Evolutionary conservation across 768 basidiomycete genomes (phyloP), one percentile per base, ranked within the genome.

Genomic region (Russula brevipes): DNA sequence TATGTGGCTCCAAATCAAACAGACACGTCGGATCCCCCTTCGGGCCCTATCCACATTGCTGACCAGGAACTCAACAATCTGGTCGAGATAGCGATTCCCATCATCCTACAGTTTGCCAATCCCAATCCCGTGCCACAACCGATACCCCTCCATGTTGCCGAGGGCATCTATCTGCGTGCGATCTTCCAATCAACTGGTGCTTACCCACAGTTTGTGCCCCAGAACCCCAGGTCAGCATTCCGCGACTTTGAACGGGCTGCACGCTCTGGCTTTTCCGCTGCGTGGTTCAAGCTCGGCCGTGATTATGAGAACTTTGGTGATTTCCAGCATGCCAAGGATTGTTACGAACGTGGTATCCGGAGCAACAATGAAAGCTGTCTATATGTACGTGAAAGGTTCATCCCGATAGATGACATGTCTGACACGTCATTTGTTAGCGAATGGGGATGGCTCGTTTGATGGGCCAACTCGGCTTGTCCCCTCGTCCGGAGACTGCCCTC

Each of bases 251-350:
- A 98, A 72, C 76, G 79, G 1, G 85, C 91, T 2, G 95, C 94
- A 0, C 79, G 89, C 31, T 83, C 80, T 0, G 94, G 95, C 0
- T 88, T 85, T 66, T 76, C 80, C 3, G 76, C 82, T n/a, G 91
- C 91, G 0, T 98, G 96, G 95, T 97, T 94, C 76, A 81, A 87
- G 31, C 81, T 98, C 0, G 96, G 92, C 0, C 77, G 93, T 17
- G 95, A 96, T 64, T 97, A 98, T 70, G 95, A 98, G 76, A 85
- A 84, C 50, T 93, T 90, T 64, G 86, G 85, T 30, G 93, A 98
- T 72, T 55, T 81, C 1, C 67, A 73, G 0, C 83, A 87, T 47
- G 94, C 95, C 1, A 84, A 77, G 65, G 91, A 92, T 33, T 95
- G 93, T 72, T 97, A 94, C 70, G 88, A 92, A 67, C 82, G 89